Base-by-base conservation (phyloP, 106 monocot genomes). In the Amphibolis antarctica region DNA sequence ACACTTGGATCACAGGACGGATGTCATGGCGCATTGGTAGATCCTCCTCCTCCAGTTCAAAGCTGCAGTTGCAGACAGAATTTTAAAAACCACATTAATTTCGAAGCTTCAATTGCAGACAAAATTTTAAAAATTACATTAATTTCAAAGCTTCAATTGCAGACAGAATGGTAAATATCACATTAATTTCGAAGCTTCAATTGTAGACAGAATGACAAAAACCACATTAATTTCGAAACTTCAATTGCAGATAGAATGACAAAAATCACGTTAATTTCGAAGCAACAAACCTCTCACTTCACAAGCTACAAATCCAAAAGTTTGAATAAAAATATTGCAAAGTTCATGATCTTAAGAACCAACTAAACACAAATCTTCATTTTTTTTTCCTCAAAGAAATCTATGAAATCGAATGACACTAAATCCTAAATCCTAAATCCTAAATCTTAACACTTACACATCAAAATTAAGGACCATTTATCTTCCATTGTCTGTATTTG, bases 1-100 rank as follows among this genome's bases (percentile, higher is more conserved):
- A 62, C 21, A 88, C 23, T 63, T 85, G 82, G 69, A 98, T 66
- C 19, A 98, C 85, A 0, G 98, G 85, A 30, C 67, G 70, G 44
- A 91, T 88, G 45, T 85, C 85, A 0, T 12, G 60, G 27, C 87
- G 78, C 73, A 78, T 77, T 6, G 98, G 87, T 49, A 98, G 59
- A 71, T 98, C 90, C 4, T 76, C 79, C 9, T 65, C 69, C 13
- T 85, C 85, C 45, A 91, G 53, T 19, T 47, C 22, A 69, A 98
- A 85, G 27, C 98, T 98, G 78, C 28, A 44, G 0, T 17, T 1
- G 64, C 66, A 23, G 28, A 9, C 29, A 42, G 18, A 59, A n/a
- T 9, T 0, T 25, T 59, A 12, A 31, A 23, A 31, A 0, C 10
- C 27, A 9, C 5, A 28, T 58, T 58, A 58, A 28, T 58, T 58